Conservation (phyloP, 345 rosid genomes). For the Aurinia saxatilis region DNA sequence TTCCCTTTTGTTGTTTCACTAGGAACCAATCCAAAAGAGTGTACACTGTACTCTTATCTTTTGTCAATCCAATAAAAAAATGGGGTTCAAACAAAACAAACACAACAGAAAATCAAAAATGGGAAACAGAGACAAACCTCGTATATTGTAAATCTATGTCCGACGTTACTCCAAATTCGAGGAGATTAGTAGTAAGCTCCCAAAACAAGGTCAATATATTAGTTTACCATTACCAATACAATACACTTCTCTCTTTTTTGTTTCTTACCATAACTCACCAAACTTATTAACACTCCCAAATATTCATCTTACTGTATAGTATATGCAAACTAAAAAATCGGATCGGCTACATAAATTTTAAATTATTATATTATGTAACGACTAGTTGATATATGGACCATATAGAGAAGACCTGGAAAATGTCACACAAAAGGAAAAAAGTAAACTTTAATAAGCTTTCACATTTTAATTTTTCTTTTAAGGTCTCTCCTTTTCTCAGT, state of each 20-base stretch:
- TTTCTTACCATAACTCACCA: background rate
- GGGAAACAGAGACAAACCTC: background rate
- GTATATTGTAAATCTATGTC: constrained; percentile 3
- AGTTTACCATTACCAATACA: constrained; percentile 12
- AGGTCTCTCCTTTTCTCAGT: background rate
- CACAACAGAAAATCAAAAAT: too few relatives aligned
- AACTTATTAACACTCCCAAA: background rate
- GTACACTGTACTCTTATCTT: too few relatives aligned
- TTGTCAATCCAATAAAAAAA: too few relatives aligned
- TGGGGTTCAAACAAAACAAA: background rate
- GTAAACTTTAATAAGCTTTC: background rate
- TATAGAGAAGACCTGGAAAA: constrained; percentile 2
- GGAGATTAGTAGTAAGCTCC: constrained; percentile 1
- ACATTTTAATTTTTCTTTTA: background rate
- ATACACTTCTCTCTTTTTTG: background rate
- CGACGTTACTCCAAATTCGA: constrained; percentile 12
- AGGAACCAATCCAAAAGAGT: too few relatives aligned
- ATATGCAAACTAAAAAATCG: background rate
- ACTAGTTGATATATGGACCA: constrained; percentile 12
- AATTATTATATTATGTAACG: background rate
- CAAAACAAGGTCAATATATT: background rate
- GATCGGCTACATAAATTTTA: background rate
- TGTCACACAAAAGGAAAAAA: background rate
- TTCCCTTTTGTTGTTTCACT: too few relatives aligned
- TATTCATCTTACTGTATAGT: background rate